Evolutionary conservation across 2,329 filamentous ascomycete species (phyloP), one percentile per base, ranked within the genome.

Genomic region (Ophiostoma tasmaniense): DNA sequence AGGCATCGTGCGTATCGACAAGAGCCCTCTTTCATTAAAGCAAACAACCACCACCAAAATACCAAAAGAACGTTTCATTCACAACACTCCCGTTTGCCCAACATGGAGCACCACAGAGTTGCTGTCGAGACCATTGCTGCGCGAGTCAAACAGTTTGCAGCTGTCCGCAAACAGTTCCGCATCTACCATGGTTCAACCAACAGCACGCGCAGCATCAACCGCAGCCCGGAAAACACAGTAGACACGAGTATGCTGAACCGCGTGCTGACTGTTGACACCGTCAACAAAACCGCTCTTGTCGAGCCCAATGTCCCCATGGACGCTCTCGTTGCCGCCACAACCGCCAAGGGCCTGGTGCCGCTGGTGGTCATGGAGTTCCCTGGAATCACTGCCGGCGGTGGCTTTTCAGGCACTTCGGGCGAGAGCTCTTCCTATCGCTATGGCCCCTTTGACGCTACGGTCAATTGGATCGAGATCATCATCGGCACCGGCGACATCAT

Each of bases 101-200:
- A 10, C 14, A 62, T 64, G 61, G 61, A 64, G 30, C 20, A 35
- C 10, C 61, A 64, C 61, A 37, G 30, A 37, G 61, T 37, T 8
- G 20, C 61, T 3, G 33, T 64, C 33, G 33, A 64, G 33, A n/a
- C 61, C 11, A 37, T 64, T 37, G 33, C 61, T n/a, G 61, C 61
- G 61, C 61, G 61, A 13, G 78, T 85, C 42, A 77, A 77, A 70
- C 74, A 80, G 4, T 85, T 85, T 73, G 76, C 81, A 67, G 74
- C 77, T 2, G 75, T 73, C 11, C 76, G 79, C 70, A 76, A 81
- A 74, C 85, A 88, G 2, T 93, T 91, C 77, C 84, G 89, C 22
- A 88, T 93, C 75, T 90, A 87, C 73, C 90, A 93, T 78, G 90
- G 90, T 71, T 87, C 89, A 0, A 92, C 90, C 35, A 92, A 91